Base-by-base conservation (phyloP, 441 rosid genomes). In the Populus hybrid region DNA sequence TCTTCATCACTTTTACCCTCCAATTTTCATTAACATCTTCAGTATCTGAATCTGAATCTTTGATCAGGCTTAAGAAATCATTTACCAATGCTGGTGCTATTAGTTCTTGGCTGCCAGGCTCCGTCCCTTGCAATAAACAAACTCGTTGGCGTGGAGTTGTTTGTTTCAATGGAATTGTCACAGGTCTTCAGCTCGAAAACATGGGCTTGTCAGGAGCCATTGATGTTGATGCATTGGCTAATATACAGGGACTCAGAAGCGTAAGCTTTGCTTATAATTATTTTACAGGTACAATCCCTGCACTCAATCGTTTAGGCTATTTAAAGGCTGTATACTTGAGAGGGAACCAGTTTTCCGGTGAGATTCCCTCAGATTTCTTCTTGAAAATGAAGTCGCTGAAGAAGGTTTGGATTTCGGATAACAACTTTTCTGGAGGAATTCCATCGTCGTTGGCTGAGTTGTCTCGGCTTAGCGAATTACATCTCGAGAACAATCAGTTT, bases 281-380 rank as follows among this genome's bases (percentile, higher is more conserved):
- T 0, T 93, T 95, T 75, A 67, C 88, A 0, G 97, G 97, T 46
- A 4, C 53, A 6, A 83, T 90, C 53, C 99, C 96, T 0, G 90
- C 82, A 67, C 75, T 95, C 70, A 85, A 84, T 80, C 91, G 88
- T 14, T 84, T 93, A 69, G 86, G 85, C n/a, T 77, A 84, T 50
- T 69, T 92, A 66, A 87, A 72, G 82, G 86, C 88, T 20, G 32
- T 93, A 10, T 91, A 74, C 81, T 50, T 95, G 77, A 83, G 90
- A 1, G 86, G 87, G n/a, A 93, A 93, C 69, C 85, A 81, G 34
- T 92, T 95, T 80, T 90, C 95, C 0, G 94, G 96, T 11, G 82
- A 81, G 64, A 95, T 95, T 6, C 82, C 89, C 0, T 61, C 81
- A 1, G 77, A 77, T 26, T 92, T 81, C 70, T 93, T 95, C 75